Evolutionary conservation across 2,329 filamentous ascomycete species (phyloP), one percentile per base, ranked within the genome.

Genomic region (Trichophyton rubrum): DNA sequence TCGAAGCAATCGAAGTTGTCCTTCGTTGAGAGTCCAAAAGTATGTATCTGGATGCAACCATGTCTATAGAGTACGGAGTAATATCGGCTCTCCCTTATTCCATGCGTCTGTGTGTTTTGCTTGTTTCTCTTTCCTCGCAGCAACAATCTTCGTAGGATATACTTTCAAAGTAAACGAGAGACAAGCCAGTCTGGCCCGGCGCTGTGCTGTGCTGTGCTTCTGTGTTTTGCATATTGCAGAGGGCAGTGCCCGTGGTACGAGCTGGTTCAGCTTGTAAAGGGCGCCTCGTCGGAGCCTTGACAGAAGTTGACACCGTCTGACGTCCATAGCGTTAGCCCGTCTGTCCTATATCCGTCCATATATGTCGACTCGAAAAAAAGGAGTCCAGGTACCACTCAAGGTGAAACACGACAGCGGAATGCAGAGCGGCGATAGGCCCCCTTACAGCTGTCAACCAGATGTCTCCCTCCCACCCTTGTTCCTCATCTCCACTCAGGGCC

Each of bases 381-480:
- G 49, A n/a, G 30, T n/a, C 49, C 13, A 35, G 49, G 49, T 4
- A 55, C 55, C 55, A 57, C 40, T 58, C 35, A 24, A 41, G 24
- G 56, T 58, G 56, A 45, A 58, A 58, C 35, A 58, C 56, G 40
- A 41, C 40, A n/a, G 56, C 56, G 40, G 35, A 58, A 45, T 43
- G 33, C 35, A 11, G 33, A 20, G 11, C 8, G 20, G 17, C 35
- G 56, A 41, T 43, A 55, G 49, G 49, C 27, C 45, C 17, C 20
- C 11, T 49, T 49, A 27, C 20, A 27, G 11, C 45, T 49, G 45
- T 49, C 45, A 49, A 24, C 20, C 45, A 49, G 45, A 9, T 38
- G 33, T 3, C 33, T 38, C 33, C 11, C 11, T 13, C 13, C 9
- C 11, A 20, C 45, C 45, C 49, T 24, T 55, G 56, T 38, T 43